Percentiles rank a stretch among this genome's conserved stretches.
phyloP scores from a whole-genome alignment of 768 basidiomycete genomes.

The Serpula lacrymans region DNA sequence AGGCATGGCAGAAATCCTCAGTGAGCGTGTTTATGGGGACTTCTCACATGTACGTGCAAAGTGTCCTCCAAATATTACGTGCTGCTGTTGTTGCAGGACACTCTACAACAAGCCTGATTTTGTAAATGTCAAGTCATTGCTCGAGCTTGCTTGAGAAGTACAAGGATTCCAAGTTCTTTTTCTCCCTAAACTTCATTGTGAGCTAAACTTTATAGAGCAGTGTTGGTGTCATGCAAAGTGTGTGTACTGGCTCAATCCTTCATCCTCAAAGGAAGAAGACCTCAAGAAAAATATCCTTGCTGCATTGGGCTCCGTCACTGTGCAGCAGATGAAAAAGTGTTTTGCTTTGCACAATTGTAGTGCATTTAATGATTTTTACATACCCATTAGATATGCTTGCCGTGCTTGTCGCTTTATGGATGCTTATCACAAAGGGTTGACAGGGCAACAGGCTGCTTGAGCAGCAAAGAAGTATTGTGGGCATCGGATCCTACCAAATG shows the following conservation, averaged over 20 bases:
- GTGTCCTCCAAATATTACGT: background rate
- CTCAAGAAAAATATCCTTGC: slow-evolving; percentile 10
- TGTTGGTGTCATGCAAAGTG: slow-evolving; percentile 28
- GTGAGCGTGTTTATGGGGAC: slow-evolving; percentile 16
- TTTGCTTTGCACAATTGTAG: no score
- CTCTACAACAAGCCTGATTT: slow-evolving; percentile 44
- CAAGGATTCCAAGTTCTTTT: slow-evolving; percentile 22
- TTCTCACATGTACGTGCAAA: no score
- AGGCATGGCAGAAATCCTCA: slow-evolving; percentile 36
- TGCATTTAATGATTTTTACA: no score
- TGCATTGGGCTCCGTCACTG: slow-evolving; percentile 6
- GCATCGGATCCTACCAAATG: slow-evolving; percentile 11
- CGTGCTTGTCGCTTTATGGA: slow-evolving; percentile 14
- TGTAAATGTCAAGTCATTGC: slow-evolving; percentile 24
- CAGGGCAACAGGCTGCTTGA: slow-evolving; percentile 16
- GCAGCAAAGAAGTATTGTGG: slow-evolving; percentile 12
- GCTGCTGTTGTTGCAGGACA: slow-evolving; percentile 33
- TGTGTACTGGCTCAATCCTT: slow-evolving; percentile 15
- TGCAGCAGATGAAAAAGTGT: no score
- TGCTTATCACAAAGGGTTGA: slow-evolving; percentile 14
- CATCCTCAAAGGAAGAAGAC: slow-evolving; percentile 13
- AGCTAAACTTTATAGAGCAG: slow-evolving; percentile 28
- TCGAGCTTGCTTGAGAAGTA: slow-evolving; percentile 22
- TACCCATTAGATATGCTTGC: slow-evolving; percentile 8
- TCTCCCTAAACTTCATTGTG: slow-evolving; percentile 28